Evolutionary conservation across 106 monocot genomes (phyloP).

Genomic region (Iris macrosiphon): DNA sequence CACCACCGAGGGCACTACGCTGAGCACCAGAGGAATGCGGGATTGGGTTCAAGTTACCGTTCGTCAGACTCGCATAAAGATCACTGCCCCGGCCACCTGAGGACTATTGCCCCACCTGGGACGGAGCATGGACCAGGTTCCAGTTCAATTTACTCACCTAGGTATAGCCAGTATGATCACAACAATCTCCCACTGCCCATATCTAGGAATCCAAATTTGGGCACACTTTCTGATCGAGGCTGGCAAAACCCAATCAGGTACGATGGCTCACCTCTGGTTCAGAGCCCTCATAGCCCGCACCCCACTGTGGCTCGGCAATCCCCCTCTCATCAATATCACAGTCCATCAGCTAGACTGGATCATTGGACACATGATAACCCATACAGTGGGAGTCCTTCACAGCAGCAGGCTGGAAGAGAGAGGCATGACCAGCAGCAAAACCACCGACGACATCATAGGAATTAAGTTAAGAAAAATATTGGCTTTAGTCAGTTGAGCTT

Average conservation of each 20-base stretch:
- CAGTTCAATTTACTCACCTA: conserved; percentile 24
- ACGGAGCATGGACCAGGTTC: conserved; percentile 5
- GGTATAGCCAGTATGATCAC: conserved; percentile 47
- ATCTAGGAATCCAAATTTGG: conserved; percentile 25
- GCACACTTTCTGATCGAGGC: conserved; percentile 48
- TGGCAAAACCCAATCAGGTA: conserved; percentile 22
- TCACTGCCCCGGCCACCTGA: too few relatives aligned
- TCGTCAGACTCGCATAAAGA: too few relatives aligned
- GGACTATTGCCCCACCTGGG: too few relatives aligned
- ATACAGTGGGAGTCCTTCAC: conserved; percentile 5
- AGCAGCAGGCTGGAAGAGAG: conserved; percentile 16
- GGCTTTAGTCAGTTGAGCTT: too few relatives aligned
- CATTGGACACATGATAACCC: conserved; percentile 13
- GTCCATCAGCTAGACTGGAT: conserved; percentile 9
- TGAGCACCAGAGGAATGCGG: conserved; percentile 17
- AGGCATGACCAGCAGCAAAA: conserved; percentile 33
- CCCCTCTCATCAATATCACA: conserved; percentile 16
- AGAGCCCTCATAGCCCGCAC: conserved; percentile 27
- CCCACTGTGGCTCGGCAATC: conserved; percentile 1
- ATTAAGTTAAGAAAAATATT: too few relatives aligned
- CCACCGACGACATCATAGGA: conserved; percentile 11
- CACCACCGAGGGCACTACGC: conserved; percentile 2
- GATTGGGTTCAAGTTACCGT: too few relatives aligned
- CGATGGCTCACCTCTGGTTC: conserved; percentile 18
- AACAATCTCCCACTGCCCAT: conserved; percentile 2